These are phyloP conservation scores for Fusarium devonianum DNA, from an alignment of 2,329 filamentous ascomycete genomes.

Conservation along the genomic window DNA sequence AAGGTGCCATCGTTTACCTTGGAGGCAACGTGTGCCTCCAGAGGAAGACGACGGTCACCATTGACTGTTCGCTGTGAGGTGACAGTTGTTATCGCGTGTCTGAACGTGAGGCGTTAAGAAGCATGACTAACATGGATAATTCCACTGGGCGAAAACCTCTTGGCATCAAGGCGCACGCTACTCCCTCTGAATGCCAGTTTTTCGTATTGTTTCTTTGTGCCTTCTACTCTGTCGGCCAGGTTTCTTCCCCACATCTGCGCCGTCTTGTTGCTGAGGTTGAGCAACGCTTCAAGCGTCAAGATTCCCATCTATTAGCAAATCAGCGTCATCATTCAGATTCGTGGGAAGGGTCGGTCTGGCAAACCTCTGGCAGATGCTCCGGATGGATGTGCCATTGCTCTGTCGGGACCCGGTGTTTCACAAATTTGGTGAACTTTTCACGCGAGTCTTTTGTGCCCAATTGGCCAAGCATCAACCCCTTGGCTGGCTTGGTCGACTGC, in stretches of 20 bases:
- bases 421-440: too few relatives aligned
- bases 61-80: constrained; percentile 35
- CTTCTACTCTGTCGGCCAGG: background rate
- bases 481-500: constrained; percentile 12
- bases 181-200: background rate
- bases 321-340: background rate
- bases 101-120: background rate
- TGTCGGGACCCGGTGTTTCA: constrained; percentile 20
- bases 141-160: constrained; percentile 4
- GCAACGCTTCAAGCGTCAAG: constrained; percentile 1
- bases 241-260: constrained; percentile 1
- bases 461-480: background rate
- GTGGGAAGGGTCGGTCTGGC: background rate
- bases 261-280: constrained; percentile 2
- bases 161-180: background rate
- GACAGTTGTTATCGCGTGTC: background rate
- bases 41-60: constrained; percentile 32
- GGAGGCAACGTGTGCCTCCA: constrained; percentile 36
- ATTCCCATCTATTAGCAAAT: background rate
- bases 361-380: background rate
- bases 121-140: constrained; percentile 29
- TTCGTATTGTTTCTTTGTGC: background rate
- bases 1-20: background rate
- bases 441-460: too few relatives aligned
- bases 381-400: constrained; percentile 13